Conservation (phyloP, 2,329 filamentous ascomycete species). For the Hortaea sp. region DNA sequence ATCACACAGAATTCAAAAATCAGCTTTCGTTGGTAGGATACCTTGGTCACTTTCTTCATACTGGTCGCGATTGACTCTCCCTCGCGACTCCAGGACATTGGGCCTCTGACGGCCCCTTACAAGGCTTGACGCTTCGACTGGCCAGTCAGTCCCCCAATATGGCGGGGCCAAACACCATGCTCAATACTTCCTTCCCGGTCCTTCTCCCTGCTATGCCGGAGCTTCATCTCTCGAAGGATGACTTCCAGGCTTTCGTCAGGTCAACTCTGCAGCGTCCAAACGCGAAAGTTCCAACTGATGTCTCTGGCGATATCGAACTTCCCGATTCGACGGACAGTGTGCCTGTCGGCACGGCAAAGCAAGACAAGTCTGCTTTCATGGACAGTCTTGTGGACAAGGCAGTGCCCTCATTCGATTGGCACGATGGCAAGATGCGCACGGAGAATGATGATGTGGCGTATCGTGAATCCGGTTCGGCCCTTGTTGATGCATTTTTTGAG, state of each 20-base stretch:
- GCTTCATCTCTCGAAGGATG: conserved; percentile 6
- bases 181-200: conserved; percentile 14
- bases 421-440: conserved; percentile 37
- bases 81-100: background rate
- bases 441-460: conserved; percentile 43
- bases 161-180: conserved; percentile 1
- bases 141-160: background rate
- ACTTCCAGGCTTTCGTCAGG: conserved; percentile 11
- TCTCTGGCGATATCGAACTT: background rate
- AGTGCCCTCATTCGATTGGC: conserved; percentile 12
- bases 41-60: background rate
- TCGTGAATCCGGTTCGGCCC: conserved; percentile 33
- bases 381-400: conserved; percentile 6
- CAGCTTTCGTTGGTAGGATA: background rate
- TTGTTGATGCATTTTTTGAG: conserved; percentile 48
- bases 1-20: background rate
- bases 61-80: background rate
- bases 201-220: conserved; percentile 13
- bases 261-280: background rate
- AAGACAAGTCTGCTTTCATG: conserved; percentile 11
- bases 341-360: background rate
- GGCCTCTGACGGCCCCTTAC: background rate
- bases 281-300: background rate
- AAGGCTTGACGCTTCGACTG: background rate
- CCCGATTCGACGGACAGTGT: background rate